Evolutionary conservation across 352 stramenopile species (phyloP), one percentile per base, ranked within the genome.

Genomic region (Phytopythium ostracodes): DNA sequence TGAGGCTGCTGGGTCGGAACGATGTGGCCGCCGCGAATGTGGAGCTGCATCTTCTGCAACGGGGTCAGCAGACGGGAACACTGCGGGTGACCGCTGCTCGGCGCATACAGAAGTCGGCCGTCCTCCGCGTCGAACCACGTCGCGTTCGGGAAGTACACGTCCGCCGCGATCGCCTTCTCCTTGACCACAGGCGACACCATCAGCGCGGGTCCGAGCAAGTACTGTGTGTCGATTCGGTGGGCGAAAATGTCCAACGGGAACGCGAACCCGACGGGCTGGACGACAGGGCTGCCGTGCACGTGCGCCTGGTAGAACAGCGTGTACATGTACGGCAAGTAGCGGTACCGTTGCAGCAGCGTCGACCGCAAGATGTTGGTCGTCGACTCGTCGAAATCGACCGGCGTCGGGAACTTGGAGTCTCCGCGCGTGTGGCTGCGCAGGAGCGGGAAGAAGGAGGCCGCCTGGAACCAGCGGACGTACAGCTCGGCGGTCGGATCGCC

Each of bases 301-400:
- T 89, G 70, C 0, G 88, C 83, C 27, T 72, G 60, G 60, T 78
- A 93, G 27, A 96, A 83, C 46, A 89, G 74, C 25, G 89, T 91
- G 64, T 96, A 96, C 68, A 95, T 74, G 66, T 92, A 95, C n/a
- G 89, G 87, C 35, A 96, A 59, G 29, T 91, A 81, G 1, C 67
- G 63, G 56, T 95, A 96, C 1, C 89, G 82, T 15, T 65, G 71
- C 29, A 89, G 47, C 50, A 96, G 54, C 22, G 75, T 82, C 6
- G 79, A 68, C 1, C 87, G 75, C 20, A 92, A 63, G 40, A 88
- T 82, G 51, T 93, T 91, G 12, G 84, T 57, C 0, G 81, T 68
- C 20, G 89, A 70, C 0, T 72, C 67, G 42, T 91, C 81, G 36
- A 89, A 94, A 42, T 89, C 76, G 14, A 92, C 76, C 0, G 86